Evolutionary conservation across 257 asterid species (phyloP).

Genomic region (Jacaranda mimosifolia): DNA sequence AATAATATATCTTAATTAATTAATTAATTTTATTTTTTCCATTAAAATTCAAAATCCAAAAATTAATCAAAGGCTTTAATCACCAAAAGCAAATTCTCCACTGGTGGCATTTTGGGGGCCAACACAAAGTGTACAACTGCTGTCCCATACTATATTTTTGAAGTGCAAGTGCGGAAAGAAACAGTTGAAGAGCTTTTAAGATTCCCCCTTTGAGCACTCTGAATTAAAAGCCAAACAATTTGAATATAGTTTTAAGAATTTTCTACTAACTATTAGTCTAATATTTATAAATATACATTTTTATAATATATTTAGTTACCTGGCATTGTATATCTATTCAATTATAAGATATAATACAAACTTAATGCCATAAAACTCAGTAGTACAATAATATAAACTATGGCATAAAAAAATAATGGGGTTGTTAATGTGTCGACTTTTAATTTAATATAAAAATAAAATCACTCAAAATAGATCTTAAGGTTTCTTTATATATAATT

Average conservation of each 20-base stretch:
- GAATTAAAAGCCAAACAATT: not conserved
- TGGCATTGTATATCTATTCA: no score
- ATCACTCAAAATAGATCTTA: not conserved
- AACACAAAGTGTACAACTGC: not conserved
- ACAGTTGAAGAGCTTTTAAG: not conserved
- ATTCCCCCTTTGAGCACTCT: slow-evolving; percentile 4
- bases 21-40: no score
- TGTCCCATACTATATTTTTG: not conserved
- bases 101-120: not conserved
- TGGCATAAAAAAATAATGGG: no score
- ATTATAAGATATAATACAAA: no score
- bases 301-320: not conserved
- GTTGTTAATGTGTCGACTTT: no score
- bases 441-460: not conserved
- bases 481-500: no score
- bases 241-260: not conserved
- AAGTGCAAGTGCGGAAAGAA: slow-evolving; percentile 17
- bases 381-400: no score
- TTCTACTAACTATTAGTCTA: not conserved
- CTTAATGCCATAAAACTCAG: no score
- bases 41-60: not conserved
- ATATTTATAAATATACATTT: not conserved
- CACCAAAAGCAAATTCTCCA: not conserved
- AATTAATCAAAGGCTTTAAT: not conserved
- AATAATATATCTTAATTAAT: not conserved